phyloP scores from a whole-genome alignment of 2,329 filamentous ascomycete genomes.

The Raffaelea deltoideospora region DNA sequence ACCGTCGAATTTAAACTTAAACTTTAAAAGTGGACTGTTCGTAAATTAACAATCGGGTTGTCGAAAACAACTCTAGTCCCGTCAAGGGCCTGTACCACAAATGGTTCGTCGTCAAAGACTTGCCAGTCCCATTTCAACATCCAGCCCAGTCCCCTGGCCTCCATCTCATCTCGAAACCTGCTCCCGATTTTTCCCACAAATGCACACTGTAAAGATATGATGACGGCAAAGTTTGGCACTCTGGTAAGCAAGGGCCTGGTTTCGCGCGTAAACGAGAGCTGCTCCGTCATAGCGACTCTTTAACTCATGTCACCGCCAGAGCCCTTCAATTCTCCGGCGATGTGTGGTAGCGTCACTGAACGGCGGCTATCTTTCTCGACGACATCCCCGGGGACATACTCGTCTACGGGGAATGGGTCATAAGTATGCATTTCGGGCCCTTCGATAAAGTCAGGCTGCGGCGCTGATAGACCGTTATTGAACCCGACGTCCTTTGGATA shows the following conservation, averaged over 20 bases:
- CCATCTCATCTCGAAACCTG: too few species aligned
- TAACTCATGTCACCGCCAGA: not conserved
- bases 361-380: not conserved
- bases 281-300: slow-evolving; percentile 8
- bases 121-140: too few species aligned
- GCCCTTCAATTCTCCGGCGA: not conserved
- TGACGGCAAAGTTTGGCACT: too few species aligned
- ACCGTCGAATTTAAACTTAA: too few species aligned
- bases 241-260: slow-evolving; percentile 11
- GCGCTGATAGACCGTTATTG: not conserved
- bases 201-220: too few species aligned
- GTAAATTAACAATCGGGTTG: too few species aligned
- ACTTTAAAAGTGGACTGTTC: too few species aligned
- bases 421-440: not conserved
- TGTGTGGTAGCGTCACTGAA: not conserved
- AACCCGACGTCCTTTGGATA: not conserved
- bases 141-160: too few species aligned
- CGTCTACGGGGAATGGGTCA: not conserved
- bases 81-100: too few species aligned
- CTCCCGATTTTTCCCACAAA: too few species aligned
- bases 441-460: not conserved
- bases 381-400: not conserved
- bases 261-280: slow-evolving; percentile 14
- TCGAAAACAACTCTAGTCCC: too few species aligned
- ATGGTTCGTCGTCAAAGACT: too few species aligned